phyloP scores from a whole-genome alignment of 208 protist species.

The Naegleria gruberi region DNA sequence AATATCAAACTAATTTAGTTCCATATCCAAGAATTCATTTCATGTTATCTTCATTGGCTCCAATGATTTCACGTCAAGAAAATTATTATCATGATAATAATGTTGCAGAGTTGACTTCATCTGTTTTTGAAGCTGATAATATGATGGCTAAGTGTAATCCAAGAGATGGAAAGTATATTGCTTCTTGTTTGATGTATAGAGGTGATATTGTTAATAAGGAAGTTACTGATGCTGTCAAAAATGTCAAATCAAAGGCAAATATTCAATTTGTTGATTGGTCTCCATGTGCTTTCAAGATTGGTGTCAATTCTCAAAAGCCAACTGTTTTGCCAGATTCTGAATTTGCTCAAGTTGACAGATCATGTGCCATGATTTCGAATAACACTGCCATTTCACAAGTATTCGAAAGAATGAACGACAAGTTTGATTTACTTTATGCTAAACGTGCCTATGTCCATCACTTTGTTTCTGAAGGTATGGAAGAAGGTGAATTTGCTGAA shows the following conservation, averaged over 20 bases:
- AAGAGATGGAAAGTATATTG: slow-evolving; percentile 91
- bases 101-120: slow-evolving; percentile 85
- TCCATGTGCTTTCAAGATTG: slow-evolving; percentile 80
- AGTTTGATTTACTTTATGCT: slow-evolving; percentile 88
- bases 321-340: slow-evolving; percentile 74
- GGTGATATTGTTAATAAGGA: slow-evolving; percentile 95
- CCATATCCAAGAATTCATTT: slow-evolving; percentile 96
- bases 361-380: slow-evolving; percentile 88
- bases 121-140: slow-evolving; percentile 77
- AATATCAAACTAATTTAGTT: slow-evolving; percentile 95
- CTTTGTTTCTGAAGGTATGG: slow-evolving; percentile 90
- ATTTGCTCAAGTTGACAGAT: slow-evolving; percentile 77
- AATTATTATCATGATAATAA: slow-evolving; percentile 80
- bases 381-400: slow-evolving; percentile 82
- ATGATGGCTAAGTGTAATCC: slow-evolving; percentile 92
- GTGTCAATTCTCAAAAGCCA: slow-evolving; percentile 82
- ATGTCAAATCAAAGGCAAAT: slow-evolving; percentile 86
- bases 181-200: slow-evolving; percentile 92
- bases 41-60: slow-evolving; percentile 81
- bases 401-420: slow-evolving; percentile 75
- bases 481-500: slow-evolving; percentile 85
- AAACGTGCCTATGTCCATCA: slow-evolving; percentile 88
- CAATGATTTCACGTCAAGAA: slow-evolving; percentile 75
- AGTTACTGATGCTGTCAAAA: slow-evolving; percentile 78
- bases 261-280: slow-evolving; percentile 90